A percentile compares a stretch with the other conserved stretches of the same genome.
Conservation (phyloP, 805 yeast genomes). For the Hanseniaspora vineae region DNA sequence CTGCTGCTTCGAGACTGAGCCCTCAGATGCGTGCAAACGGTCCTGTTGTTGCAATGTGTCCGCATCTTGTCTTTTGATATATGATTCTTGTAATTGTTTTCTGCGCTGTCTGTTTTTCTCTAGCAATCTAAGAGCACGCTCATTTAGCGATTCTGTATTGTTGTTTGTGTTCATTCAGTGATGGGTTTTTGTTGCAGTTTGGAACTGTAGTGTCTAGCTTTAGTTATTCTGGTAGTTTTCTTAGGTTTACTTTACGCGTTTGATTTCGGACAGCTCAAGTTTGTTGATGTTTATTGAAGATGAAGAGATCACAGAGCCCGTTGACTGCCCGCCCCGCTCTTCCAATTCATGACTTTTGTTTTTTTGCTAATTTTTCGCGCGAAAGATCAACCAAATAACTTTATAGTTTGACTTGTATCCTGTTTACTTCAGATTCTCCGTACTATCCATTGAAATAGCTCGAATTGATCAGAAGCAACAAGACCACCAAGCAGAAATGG, state of each 20-base stretch:
- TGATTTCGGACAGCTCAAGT: too few relatives aligned
- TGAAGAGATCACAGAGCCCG: too few relatives aligned
- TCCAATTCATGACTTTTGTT: too few relatives aligned
- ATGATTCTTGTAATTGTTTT: conserved; percentile 9
- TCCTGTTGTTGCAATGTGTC: not conserved
- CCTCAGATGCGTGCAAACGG: not conserved
- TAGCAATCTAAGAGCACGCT: conserved; percentile 17
- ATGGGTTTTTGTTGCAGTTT: too few relatives aligned
- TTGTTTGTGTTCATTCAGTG: conserved; percentile 11
- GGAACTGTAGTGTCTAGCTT: too few relatives aligned
- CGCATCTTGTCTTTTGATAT: conserved; percentile 1
- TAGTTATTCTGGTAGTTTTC: too few relatives aligned
- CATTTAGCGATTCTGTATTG: conserved; percentile 17
- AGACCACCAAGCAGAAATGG: not conserved
- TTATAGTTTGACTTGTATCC: too few relatives aligned
- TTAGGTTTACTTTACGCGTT: too few relatives aligned
- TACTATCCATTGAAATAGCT: not conserved
- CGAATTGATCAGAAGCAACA: not conserved
- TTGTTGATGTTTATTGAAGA: too few relatives aligned
- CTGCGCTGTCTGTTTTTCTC: conserved; percentile 21
- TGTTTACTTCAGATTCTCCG: not conserved
- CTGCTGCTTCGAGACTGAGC: not conserved
- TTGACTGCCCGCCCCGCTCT: too few relatives aligned
- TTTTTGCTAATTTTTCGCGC: conserved; percentile 8
- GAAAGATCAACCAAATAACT: too few relatives aligned